Evolutionary conservation across 192 early-diverging fungal genomes (phyloP), one percentile per base, ranked within the genome.

Genomic region (Mortierella antarctica): DNA sequence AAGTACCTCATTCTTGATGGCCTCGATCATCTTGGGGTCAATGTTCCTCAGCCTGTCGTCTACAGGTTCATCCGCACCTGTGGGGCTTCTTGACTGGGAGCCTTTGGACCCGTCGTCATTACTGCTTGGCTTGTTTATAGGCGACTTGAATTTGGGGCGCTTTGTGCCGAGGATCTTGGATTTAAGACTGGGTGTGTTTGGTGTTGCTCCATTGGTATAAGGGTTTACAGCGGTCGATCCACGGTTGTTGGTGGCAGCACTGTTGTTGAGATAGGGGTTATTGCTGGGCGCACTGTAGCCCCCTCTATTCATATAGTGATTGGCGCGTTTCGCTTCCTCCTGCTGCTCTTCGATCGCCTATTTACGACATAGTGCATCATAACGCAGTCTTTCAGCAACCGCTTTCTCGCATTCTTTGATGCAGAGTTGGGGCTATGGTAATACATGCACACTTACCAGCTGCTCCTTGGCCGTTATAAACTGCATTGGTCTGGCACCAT

Each of bases 11-110:
- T 95, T 97, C 70, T 90, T 89, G 60, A 98, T 95, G 72, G 89
- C 90, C 73, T 98, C 95, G 17, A 95, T 79, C 94, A 98, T 94
- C 46, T 87, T 84, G 23, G 95, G 93, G 6, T 97, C 96, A 40
- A 97, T 90, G 76, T 97, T 96, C 52, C 85, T 86, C 20, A 97
- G 73, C 14, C 94, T 87, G 48, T 94, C 93, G 62, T 95, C 95
- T 0, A 86, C 66, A 15, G 70, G 74, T 15, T 65, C 82, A 12
- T 84, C 83, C 2, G 57, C 58, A 7, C 75, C 77, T 5, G 41
- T 17, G 8, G 52, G 21, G 53, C 60, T 31, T 39, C 58, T 67
- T 21, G 59, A 48, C 62, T 70, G 46, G 18, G 46, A 57, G 23
- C 7, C 6, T 7, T 62, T 64, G 0, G 15, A 21, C 0, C 57